Percentiles rank a stretch among this genome's conserved stretches.
Evolutionary conservation across 1,284 basidiomycete genomes (phyloP).

Genomic region (Ceratobasidium sp.): DNA sequence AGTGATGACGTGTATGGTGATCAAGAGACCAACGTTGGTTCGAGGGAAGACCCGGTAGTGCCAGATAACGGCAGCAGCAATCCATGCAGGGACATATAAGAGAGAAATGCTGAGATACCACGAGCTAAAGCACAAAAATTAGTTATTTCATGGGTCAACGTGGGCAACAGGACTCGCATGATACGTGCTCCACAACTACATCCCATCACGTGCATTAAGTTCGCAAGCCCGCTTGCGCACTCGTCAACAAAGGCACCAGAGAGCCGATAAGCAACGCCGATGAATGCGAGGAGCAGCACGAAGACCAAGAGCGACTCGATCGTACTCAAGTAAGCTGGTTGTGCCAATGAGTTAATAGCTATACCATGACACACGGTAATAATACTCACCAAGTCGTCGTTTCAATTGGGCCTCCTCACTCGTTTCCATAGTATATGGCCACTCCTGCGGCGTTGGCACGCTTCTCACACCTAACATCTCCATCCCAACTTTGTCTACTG

Average conservation of each 20-base stretch:
- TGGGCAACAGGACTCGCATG: conserved; percentile 56
- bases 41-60: conserved; percentile 70
- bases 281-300: conserved; percentile 60
- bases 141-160: background rate
- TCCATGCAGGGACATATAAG: conserved; percentile 73
- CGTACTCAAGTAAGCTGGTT: conserved; percentile 4
- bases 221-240: conserved; percentile 67
- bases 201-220: conserved; percentile 80
- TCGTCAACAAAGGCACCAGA: conserved; percentile 73
- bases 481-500: conserved; percentile 78
- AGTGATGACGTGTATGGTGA: conserved; percentile 72
- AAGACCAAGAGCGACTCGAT: conserved; percentile 58
- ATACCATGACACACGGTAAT: conserved; percentile 38
- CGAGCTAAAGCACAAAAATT: conserved; percentile 58
- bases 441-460: conserved; percentile 67
- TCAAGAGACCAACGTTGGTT: conserved; percentile 70
- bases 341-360: conserved; percentile 37
- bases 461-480: conserved; percentile 66
- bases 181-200: conserved; percentile 72
- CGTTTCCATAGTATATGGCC: conserved; percentile 75
- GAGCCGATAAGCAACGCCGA: conserved; percentile 77
- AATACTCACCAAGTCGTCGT: conserved; percentile 43
- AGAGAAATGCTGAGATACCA: conserved; percentile 71
- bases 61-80: conserved; percentile 71
- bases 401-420: conserved; percentile 64